These are phyloP conservation scores for Hansfordia pulvinata DNA, from an alignment of 2,329 filamentous ascomycete genomes.

Conservation along the genomic window DNA sequence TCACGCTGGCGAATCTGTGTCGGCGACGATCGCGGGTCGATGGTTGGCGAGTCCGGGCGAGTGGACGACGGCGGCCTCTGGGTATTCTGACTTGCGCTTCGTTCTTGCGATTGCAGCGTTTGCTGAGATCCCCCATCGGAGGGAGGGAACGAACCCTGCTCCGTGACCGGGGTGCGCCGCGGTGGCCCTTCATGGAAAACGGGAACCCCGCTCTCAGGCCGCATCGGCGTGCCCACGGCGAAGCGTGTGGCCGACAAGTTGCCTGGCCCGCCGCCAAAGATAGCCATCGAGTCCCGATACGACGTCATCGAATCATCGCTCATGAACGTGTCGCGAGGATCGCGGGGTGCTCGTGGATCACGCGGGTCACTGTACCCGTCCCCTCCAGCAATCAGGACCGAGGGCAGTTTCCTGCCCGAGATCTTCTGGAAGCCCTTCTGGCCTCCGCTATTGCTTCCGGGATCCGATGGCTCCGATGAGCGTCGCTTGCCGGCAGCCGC, in stretches of 20 bases:
- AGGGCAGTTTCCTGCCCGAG: slow-evolving; percentile 50
- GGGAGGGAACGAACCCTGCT: slow-evolving; percentile 30
- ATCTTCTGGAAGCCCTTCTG: slow-evolving; percentile 52
- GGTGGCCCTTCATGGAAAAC: slow-evolving; percentile 52
- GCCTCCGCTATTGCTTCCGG: slow-evolving; percentile 20
- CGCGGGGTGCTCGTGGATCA: too few species aligned
- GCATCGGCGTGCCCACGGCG: slow-evolving; percentile 43
- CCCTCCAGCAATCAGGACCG: slow-evolving; percentile 46
- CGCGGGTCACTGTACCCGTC: slow-evolving; percentile 45
- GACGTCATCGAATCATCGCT: slow-evolving; percentile 35
- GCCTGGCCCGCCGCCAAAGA: slow-evolving; percentile 19
- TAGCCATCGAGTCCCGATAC: slow-evolving; percentile 37
- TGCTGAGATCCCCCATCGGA: not conserved
- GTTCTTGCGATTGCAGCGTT: not conserved
- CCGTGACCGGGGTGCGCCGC: slow-evolving; percentile 45
- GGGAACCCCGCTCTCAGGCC: slow-evolving; percentile 45
- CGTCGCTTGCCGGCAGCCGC: slow-evolving; percentile 23
- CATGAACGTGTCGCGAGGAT: too few species aligned
- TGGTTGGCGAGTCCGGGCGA: too few species aligned
- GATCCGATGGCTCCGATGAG: slow-evolving; percentile 11
- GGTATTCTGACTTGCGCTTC: too few species aligned
- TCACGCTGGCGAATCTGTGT: too few species aligned
- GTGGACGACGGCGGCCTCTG: too few species aligned
- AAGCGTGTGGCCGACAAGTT: too few species aligned
- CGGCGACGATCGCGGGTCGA: too few species aligned